A percentile compares a stretch with the other conserved stretches of the same genome.
These are phyloP conservation scores for Solanum lycopersicoides DNA, from an alignment of 257 asterid genomes.

Conservation along the genomic window DNA sequence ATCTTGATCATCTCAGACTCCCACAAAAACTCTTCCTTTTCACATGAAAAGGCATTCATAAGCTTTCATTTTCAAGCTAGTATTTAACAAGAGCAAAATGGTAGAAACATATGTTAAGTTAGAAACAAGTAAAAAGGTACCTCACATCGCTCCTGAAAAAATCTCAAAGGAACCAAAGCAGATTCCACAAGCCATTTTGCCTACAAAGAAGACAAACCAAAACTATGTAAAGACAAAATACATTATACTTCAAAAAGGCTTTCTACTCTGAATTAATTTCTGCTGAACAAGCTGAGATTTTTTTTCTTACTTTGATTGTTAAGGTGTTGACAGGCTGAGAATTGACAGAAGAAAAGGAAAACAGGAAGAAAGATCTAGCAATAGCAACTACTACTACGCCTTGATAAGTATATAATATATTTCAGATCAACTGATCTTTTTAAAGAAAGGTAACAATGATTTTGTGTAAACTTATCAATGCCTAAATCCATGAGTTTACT, in stretches of 20 bases:
- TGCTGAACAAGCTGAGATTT: not conserved
- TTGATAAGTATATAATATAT: not conserved
- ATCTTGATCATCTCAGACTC: constrained; percentile 91
- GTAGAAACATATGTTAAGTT: not conserved
- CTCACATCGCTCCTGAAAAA: constrained; percentile 97
- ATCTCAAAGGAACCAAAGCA: constrained; percentile 82
- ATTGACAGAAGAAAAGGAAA: not conserved
- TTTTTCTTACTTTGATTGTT: not conserved
- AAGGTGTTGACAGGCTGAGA: not conserved
- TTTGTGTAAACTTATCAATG: not conserved
- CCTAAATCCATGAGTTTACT: not conserved
- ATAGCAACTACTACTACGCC: not conserved
- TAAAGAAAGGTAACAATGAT: not conserved
- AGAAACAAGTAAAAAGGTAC: constrained; percentile 22
- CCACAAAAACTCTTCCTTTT: constrained; percentile 95
- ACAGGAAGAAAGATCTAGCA: not conserved
- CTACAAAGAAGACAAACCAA: constrained; percentile 17
- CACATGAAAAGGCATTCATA: constrained; percentile 3
- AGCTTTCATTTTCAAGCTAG: not conserved
- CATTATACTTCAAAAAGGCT: not conserved
- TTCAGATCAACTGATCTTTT: not conserved
- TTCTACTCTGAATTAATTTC: not conserved
- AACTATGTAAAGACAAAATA: not conserved
- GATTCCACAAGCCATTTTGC: constrained; percentile 99
- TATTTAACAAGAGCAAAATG: not conserved